A percentile compares a stretch with the other conserved stretches of the same genome.
These are phyloP conservation scores for Populus hybrid DNA, from an alignment of 441 rosid species.

Conservation along the genomic window DNA sequence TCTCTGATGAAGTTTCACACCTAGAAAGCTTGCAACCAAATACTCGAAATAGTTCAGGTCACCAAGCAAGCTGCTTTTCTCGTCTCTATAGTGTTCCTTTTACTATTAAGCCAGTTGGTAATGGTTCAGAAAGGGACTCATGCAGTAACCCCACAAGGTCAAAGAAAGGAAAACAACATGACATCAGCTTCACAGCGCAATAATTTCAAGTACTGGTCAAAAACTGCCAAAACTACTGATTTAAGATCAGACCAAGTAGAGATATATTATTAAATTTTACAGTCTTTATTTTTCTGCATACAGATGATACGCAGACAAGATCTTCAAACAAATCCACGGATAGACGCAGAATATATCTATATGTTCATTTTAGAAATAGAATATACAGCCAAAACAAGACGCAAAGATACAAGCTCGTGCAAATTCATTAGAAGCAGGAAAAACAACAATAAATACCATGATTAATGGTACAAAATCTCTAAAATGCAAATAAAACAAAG, in stretches of 20 bases:
- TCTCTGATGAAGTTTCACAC: slow-evolving; percentile 27
- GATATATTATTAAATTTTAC: slow-evolving; percentile 15
- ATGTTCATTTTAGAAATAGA: background rate
- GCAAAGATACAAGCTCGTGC: background rate
- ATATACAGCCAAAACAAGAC: background rate
- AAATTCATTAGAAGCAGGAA: background rate
- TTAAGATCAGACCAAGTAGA: slow-evolving; percentile 1
- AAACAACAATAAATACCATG: background rate
- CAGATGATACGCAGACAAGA: background rate
- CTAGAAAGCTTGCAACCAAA: slow-evolving; percentile 28
- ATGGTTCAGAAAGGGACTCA: slow-evolving; percentile 35
- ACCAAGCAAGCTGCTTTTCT: slow-evolving; percentile 22
- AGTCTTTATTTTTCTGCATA: background rate
- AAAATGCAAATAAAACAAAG: background rate
- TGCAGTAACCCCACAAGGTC: slow-evolving; percentile 32
- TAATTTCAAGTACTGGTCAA: slow-evolving; percentile 18
- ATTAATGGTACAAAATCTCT: background rate
- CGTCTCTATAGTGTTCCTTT: slow-evolving; percentile 17
- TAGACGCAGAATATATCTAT: background rate
- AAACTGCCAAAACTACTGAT: slow-evolving; percentile 18
- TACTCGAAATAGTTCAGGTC: slow-evolving; percentile 17
- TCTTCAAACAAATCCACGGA: background rate
- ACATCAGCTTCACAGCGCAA: slow-evolving; percentile 24
- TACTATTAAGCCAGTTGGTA: slow-evolving; percentile 25
- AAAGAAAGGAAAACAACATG: slow-evolving; percentile 28